Percentiles rank a stretch among this genome's conserved stretches.
These are phyloP conservation scores for Prunus padus DNA, from an alignment of 306 rosid genomes.

Conservation along the genomic window DNA sequence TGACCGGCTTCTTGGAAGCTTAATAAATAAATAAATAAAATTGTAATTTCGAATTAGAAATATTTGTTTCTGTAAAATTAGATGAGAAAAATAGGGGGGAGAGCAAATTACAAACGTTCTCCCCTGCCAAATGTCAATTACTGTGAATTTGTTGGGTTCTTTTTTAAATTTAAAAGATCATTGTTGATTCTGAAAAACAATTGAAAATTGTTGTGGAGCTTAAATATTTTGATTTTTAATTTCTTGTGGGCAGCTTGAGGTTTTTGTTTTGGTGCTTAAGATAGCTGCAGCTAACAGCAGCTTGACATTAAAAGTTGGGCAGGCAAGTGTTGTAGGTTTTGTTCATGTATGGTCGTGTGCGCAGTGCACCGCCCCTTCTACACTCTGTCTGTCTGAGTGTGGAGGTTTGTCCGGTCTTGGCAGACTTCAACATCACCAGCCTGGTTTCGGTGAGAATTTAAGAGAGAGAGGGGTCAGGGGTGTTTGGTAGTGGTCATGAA, in stretches of 20 bases:
- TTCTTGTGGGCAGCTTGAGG: no score
- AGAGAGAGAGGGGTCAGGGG: no score
- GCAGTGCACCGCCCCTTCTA: not conserved
- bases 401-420: slow-evolving; percentile 31
- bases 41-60: not conserved
- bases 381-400: not conserved
- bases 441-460: not conserved
- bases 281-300: not conserved
- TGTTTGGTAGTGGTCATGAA: no score
- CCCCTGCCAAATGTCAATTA: not conserved
- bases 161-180: not conserved
- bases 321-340: not conserved
- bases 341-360: slow-evolving; percentile 11
- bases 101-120: not conserved
- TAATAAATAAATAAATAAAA: not conserved
- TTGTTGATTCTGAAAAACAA: no score
- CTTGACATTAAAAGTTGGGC: not conserved
- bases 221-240: no score
- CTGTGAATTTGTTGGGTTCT: not conserved
- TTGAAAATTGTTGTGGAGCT: not conserved
- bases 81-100: not conserved
- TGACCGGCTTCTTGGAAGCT: slow-evolving; percentile 88
- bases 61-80: not conserved
- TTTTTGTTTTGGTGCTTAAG: not conserved
- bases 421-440: slow-evolving; percentile 28